Conservation (phyloP, 176 grass and related monocot genomes). For the Raddia guianensis region DNA sequence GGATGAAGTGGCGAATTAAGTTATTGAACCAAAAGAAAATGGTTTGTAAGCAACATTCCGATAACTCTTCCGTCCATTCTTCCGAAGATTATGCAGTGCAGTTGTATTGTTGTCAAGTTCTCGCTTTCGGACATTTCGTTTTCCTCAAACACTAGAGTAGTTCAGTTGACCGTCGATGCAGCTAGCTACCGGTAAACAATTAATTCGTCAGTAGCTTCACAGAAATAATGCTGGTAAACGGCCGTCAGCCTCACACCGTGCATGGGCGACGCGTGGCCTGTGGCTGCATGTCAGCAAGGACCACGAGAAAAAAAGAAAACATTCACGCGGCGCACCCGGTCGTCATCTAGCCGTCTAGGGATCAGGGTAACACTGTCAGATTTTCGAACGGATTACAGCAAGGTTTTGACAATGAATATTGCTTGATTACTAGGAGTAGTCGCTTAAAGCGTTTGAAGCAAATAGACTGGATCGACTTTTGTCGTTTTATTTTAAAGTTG, state of each 20-base stretch:
- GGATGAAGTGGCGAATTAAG: no score
- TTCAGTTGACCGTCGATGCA: neutral
- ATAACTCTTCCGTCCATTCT: neutral
- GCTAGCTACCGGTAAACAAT: constrained; percentile 21
- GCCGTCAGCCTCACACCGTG: constrained; percentile 32
- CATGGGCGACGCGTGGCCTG: constrained; percentile 54
- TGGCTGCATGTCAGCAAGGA: constrained; percentile 13
- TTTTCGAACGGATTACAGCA: no score
- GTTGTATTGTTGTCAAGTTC: neutral
- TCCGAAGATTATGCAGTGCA: neutral
- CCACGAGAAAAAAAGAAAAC: constrained; percentile 27
- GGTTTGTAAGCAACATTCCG: neutral
- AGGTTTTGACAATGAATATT: no score
- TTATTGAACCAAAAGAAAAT: neutral
- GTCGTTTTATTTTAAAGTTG: no score
- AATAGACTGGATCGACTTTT: no score
- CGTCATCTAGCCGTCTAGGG: no score
- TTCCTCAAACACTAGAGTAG: neutral
- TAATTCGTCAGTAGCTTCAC: neutral
- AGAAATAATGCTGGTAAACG: constrained; percentile 20
- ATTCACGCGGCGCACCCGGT: neutral
- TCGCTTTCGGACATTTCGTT: constrained; percentile 30
- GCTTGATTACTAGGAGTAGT: no score
- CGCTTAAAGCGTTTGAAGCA: no score
- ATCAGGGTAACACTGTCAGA: no score